A percentile compares a stretch with the other conserved stretches of the same genome.
Evolutionary conservation across 2,329 filamentous ascomycete species (phyloP).

Genomic region (Bipolaris gigantea): DNA sequence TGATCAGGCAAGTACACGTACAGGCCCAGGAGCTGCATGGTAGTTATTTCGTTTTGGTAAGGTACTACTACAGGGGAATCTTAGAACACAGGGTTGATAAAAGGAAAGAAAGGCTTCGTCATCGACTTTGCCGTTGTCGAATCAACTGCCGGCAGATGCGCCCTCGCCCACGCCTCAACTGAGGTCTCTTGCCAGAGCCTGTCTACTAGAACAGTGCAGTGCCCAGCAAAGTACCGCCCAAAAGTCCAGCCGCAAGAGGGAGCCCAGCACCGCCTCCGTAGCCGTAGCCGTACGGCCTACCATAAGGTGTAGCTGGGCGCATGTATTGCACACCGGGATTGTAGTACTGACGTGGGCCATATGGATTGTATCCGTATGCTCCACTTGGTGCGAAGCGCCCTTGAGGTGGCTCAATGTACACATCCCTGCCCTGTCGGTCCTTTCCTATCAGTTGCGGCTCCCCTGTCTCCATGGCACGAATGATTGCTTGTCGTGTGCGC

Average conservation of each 20-base stretch:
- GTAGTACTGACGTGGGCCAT: conserved; percentile 50
- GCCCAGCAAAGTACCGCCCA: conserved; percentile 42
- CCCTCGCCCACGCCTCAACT: background rate
- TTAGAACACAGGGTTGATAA: background rate
- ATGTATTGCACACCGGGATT: conserved; percentile 54
- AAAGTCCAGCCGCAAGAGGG: conserved; percentile 40
- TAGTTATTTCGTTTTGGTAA: background rate
- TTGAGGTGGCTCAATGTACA: conserved; percentile 62
- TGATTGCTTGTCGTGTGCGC: conserved; percentile 55
- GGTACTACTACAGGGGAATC: background rate
- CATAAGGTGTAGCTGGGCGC: conserved; percentile 54
- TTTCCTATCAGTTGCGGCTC: conserved; percentile 59
- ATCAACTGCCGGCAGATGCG: background rate
- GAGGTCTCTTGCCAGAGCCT: background rate
- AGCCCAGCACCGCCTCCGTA: conserved; percentile 45
- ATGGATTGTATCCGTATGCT: conserved; percentile 52
- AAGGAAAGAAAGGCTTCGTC: background rate
- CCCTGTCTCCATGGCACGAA: conserved; percentile 56
- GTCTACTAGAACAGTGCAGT: conserved; percentile 27
- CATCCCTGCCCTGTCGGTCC: conserved; percentile 56
- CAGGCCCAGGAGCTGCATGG: background rate
- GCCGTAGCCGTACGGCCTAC: conserved; percentile 40
- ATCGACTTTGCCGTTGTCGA: background rate
- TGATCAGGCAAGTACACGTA: background rate
- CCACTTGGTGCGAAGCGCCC: conserved; percentile 31